Evolutionary conservation across 805 yeast species (phyloP).

Genomic region (Monosporozyma aerobia): DNA sequence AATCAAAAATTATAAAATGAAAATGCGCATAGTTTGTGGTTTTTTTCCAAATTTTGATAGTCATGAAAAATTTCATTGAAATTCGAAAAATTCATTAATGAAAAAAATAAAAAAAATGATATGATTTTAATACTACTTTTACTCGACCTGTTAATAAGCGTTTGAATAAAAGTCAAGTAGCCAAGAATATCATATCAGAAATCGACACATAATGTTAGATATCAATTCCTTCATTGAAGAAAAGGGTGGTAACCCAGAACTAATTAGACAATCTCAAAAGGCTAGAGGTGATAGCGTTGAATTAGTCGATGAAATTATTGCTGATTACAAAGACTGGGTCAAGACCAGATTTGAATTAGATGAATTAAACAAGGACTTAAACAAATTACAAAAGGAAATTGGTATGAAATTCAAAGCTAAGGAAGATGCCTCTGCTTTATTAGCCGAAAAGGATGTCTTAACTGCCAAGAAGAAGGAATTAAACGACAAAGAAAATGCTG

Average conservation of each 20-base stretch:
- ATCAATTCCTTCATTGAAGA: conserved; percentile 86
- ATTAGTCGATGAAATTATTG: conserved; percentile 88
- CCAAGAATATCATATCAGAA: neutral
- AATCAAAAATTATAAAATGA: too few relatives aligned
- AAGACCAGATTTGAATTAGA: conserved; percentile 83
- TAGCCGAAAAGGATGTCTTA: conserved; percentile 71
- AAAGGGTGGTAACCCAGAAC: conserved; percentile 93
- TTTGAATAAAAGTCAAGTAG: neutral
- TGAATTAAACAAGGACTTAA: conserved; percentile 77
- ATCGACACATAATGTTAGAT: conserved; percentile 62
- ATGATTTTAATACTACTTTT: neutral
- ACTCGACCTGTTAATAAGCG: neutral
- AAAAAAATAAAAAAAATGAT: neutral
- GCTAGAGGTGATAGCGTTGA: conserved; percentile 95
- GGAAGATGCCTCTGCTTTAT: conserved; percentile 82
- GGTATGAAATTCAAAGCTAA: conserved; percentile 89
- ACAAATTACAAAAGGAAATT: conserved; percentile 85
- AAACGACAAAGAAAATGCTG: conserved; percentile 61
- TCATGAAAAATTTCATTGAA: neutral
- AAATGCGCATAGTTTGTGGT: too few relatives aligned
- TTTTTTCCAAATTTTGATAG: too few relatives aligned
- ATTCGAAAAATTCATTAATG: too few relatives aligned
- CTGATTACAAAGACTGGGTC: conserved; percentile 88
- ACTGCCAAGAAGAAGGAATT: conserved; percentile 61
- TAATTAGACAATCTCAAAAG: conserved; percentile 76